Base-by-base conservation (phyloP, 2,329 filamentous ascomycete species). In the Alternaria postmessia region DNA sequence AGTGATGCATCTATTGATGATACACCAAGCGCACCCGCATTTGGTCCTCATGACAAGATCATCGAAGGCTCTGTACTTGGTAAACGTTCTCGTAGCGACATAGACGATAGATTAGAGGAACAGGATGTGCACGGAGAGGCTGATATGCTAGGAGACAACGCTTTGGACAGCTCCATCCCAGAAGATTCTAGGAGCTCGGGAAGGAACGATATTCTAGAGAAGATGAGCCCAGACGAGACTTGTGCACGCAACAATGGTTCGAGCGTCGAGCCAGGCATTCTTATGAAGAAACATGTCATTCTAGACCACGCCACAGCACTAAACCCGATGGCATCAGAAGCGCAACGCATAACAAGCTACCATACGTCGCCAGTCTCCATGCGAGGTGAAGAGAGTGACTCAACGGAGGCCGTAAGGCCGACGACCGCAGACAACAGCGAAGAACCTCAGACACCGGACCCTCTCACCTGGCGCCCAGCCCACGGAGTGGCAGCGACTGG, bases 161-260 rank as follows among this genome's bases (percentile, higher is more conserved):
- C 1, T 6, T 38, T 38, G 34, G 6, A 4, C 14, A n/a, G 1
- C 16, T 8, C 34, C 14, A 38, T 1, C n/a, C 2, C 1, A 38
- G 34, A 18, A 7, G 12, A 38, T n/a, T 7, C 1, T 1, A 8
- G 16, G 7, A 38, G 34, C 34, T n/a, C 34, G 16, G 34, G 7
- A 8, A 1, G n/a, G 1, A n/a, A n/a, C 14, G 34, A n/a, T n/a
- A 7, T 1, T 0, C 8, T 24, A 7, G 11, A 5, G 14, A 1
- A 24, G 1, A 7, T 24, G 1, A 24, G 3, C 6, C 14, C 4
- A 9, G 11, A 42, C 7, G 20, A 16, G 0, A 18, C 6, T 3
- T 12, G 11, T 7, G 2, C 2, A 24, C 11, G 0, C 1, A 11
- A 14, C 0, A 22, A 14, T 22, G 4, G 3, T 1, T 18, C 39